phyloP scores from a whole-genome alignment of 805 yeast genomes.

The Barnettozyma californica region DNA sequence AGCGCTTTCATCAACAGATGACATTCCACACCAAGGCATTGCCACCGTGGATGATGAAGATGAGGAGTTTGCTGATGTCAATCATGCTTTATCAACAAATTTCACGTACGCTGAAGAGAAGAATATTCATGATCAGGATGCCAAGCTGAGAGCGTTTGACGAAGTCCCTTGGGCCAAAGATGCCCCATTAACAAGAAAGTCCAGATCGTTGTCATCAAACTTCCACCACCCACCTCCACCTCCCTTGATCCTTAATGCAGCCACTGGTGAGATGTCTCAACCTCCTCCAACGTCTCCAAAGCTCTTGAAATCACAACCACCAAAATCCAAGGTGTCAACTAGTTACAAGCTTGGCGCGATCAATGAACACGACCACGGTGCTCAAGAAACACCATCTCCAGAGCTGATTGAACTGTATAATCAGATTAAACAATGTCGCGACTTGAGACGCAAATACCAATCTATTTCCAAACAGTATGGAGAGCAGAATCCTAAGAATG shows the following conservation, averaged over 20 bases:
- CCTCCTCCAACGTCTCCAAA: slow-evolving; percentile 11
- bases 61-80: slow-evolving; percentile 19
- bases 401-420: slow-evolving; percentile 61
- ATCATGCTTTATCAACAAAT: slow-evolving; percentile 39
- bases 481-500: slow-evolving; percentile 80
- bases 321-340: slow-evolving; percentile 12
- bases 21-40: not conserved
- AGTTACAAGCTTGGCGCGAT: slow-evolving; percentile 41
- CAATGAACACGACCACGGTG: slow-evolving; percentile 42
- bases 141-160: slow-evolving; percentile 56
- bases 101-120: slow-evolving; percentile 63
- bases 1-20: not conserved
- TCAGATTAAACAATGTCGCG: slow-evolving; percentile 62
- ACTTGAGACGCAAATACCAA: slow-evolving; percentile 73
- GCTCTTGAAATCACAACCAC: slow-evolving; percentile 2
- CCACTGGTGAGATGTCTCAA: slow-evolving; percentile 25
- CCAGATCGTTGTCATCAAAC: slow-evolving; percentile 33
- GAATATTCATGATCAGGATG: slow-evolving; percentile 58
- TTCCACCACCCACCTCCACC: slow-evolving; percentile 35
- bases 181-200: slow-evolving; percentile 24
- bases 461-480: slow-evolving; percentile 65
- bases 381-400: slow-evolving; percentile 57
- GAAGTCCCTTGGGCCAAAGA: slow-evolving; percentile 16
- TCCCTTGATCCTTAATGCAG: slow-evolving; percentile 22
- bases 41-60: slow-evolving; percentile 12